Percentiles rank a stretch among this genome's conserved stretches.
These are phyloP conservation scores for Phaeoacremonium minimum DNA, from an alignment of 2,329 filamentous ascomycete genomes.

Conservation along the genomic window DNA sequence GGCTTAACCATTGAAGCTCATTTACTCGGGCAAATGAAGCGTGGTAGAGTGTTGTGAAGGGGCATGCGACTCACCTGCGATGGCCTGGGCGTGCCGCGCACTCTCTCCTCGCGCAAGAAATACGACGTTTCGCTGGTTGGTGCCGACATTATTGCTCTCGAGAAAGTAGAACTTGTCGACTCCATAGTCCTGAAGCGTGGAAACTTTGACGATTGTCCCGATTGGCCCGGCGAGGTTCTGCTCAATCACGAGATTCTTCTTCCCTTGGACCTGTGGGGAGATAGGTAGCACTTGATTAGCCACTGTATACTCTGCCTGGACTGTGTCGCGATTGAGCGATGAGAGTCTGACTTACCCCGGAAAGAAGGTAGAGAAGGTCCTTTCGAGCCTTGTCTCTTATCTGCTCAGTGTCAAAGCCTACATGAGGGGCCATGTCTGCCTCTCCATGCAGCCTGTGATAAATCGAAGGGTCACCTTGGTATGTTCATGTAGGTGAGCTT, in stretches of 20 bases:
- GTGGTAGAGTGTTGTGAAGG: conserved; percentile 4
- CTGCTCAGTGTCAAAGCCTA: conserved; percentile 69
- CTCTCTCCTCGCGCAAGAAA: conserved; percentile 92
- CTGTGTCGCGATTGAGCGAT: conserved; percentile 7
- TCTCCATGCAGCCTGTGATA: conserved; percentile 38
- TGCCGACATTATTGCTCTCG: conserved; percentile 92
- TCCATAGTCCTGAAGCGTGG: conserved; percentile 91
- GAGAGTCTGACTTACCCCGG: conserved; percentile 71
- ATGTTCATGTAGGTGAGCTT: too few species aligned
- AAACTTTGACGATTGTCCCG: conserved; percentile 90
- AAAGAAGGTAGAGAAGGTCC: conserved; percentile 84
- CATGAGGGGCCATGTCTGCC: conserved; percentile 64
- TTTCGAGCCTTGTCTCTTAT: conserved; percentile 79
- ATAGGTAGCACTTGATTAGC: too few species aligned
- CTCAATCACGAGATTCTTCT: conserved; percentile 97
- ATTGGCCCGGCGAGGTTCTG: conserved; percentile 84
- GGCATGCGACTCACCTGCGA: conserved; percentile 76
- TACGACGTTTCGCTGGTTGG: conserved; percentile 89
- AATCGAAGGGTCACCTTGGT: too few species aligned
- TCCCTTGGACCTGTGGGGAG: conserved; percentile 78
- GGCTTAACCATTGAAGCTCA: too few species aligned
- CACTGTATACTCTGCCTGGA: background rate
- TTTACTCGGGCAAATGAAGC: too few species aligned
- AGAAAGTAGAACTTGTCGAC: conserved; percentile 97
- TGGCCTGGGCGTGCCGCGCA: conserved; percentile 73